A percentile compares a stretch with the other conserved stretches of the same genome.
Conservation (phyloP, 139 green algal genomes). For the Zygnema cylindricum region DNA sequence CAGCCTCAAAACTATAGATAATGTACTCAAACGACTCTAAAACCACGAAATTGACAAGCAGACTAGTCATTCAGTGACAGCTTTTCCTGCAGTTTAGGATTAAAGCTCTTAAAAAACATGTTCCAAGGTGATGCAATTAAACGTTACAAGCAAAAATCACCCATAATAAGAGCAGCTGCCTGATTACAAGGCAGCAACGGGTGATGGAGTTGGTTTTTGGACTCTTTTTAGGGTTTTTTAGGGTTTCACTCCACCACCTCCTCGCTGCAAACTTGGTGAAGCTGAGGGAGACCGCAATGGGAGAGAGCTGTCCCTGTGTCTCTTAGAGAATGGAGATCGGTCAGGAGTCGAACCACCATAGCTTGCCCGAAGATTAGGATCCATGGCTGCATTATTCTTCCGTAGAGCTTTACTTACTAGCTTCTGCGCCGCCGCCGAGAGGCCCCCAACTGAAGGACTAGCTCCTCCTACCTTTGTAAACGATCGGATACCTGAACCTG, state of each 20-base stretch:
- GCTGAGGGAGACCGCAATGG: conserved; percentile 2
- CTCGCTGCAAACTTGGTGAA: background rate
- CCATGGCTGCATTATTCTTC: conserved; percentile 31
- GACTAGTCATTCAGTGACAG: too few species aligned
- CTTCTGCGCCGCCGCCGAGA: conserved; percentile 59
- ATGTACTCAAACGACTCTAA: too few species aligned
- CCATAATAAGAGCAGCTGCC: too few species aligned
- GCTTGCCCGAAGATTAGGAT: conserved; percentile 49
- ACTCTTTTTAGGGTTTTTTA: too few species aligned
- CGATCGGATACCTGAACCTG: background rate
- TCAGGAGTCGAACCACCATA: conserved; percentile 14
- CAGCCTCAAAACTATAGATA: too few species aligned
- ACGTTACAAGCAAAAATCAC: too few species aligned
- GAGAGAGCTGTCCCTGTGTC: conserved; percentile 6
- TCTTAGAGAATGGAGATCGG: background rate
- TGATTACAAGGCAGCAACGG: background rate
- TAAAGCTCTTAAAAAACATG: too few species aligned
- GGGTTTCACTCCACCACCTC: background rate
- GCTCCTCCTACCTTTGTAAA: background rate
- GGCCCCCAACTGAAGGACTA: background rate
- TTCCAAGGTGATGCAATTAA: too few species aligned
- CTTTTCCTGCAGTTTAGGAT: too few species aligned
- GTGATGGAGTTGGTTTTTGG: background rate
- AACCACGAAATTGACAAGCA: too few species aligned
- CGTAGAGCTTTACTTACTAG: conserved; percentile 47